Evolutionary conservation across 2,329 filamentous ascomycete species (phyloP).

Genomic region (Akanthomyces lecanii): DNA sequence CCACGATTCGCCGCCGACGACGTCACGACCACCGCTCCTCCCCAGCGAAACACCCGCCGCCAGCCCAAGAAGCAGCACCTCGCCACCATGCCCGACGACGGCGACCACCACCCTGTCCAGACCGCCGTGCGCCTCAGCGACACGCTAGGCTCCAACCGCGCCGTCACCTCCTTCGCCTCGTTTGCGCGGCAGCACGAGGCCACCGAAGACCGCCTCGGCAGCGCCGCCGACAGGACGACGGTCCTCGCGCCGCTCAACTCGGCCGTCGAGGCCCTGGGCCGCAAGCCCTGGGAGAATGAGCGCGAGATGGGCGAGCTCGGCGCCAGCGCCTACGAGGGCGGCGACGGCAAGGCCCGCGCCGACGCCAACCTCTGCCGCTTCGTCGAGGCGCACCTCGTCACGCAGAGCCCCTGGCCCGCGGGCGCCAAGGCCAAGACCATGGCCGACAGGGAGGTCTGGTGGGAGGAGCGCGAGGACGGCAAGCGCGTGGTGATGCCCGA

Average conservation of each 20-base stretch:
- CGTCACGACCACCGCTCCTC: conserved; percentile 22
- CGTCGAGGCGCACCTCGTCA: conserved; percentile 80
- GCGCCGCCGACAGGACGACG: conserved; percentile 66
- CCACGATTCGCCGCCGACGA: not conserved
- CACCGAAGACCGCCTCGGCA: conserved; percentile 65
- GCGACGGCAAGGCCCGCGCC: conserved; percentile 70
- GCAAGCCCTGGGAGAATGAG: conserved; percentile 82
- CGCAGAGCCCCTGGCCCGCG: conserved; percentile 69
- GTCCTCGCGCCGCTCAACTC: conserved; percentile 84
- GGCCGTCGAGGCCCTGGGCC: conserved; percentile 69
- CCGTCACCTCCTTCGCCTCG: conserved; percentile 79
- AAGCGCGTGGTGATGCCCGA: conserved; percentile 74
- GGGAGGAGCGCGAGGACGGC: conserved; percentile 67
- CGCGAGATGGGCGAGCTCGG: conserved; percentile 67
- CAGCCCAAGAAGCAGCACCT: conserved; percentile 7
- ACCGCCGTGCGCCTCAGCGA: conserved; percentile 70
- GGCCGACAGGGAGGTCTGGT: conserved; percentile 67
- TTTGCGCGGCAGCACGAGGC: conserved; percentile 71
- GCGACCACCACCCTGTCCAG: conserved; percentile 29
- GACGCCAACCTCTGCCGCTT: conserved; percentile 72
- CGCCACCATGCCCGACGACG: conserved; percentile 17
- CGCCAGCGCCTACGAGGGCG: conserved; percentile 68
- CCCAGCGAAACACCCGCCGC: not conserved
- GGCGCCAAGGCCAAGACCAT: conserved; percentile 61
- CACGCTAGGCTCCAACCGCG: conserved; percentile 73